Evolutionary conservation across 305 asterid genomes (phyloP).

Genomic region (Stenogyne calaminthoides): DNA sequence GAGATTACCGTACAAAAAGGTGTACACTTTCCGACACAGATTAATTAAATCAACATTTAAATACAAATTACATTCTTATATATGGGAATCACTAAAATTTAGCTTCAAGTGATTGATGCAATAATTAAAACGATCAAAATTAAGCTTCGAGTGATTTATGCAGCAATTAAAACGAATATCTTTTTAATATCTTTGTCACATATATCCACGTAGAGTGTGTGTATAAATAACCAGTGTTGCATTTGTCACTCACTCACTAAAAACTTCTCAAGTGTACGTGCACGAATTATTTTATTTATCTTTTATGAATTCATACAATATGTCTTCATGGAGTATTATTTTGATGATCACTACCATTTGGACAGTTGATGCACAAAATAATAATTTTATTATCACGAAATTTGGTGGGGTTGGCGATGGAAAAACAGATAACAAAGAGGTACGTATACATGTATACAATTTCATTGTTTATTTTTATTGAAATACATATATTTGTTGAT

Average conservation of each 20-base stretch:
- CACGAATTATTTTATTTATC: not conserved
- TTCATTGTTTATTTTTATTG: not conserved
- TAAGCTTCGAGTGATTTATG: not conserved
- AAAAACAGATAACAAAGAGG: slow-evolving; percentile 34
- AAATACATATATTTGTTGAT: not conserved
- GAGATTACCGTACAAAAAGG: too few species aligned
- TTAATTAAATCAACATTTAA: too few species aligned
- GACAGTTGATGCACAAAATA: not conserved
- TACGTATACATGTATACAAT: not conserved
- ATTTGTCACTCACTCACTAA: not conserved
- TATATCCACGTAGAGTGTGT: too few species aligned
- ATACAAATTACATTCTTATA: too few species aligned
- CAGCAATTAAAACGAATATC: not conserved
- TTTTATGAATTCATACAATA: not conserved
- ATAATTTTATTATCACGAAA: not conserved
- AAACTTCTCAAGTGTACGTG: too few species aligned
- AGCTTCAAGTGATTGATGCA: not conserved
- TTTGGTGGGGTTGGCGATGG: not conserved
- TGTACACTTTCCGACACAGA: too few species aligned
- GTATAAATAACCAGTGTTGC: not conserved
- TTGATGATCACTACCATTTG: not conserved
- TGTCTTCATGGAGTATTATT: not conserved
- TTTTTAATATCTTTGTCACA: not conserved
- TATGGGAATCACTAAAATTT: not conserved
- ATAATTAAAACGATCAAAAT: too few species aligned